phyloP scores from a whole-genome alignment of 305 asterid species.

The Solanum hybrid region DNA sequence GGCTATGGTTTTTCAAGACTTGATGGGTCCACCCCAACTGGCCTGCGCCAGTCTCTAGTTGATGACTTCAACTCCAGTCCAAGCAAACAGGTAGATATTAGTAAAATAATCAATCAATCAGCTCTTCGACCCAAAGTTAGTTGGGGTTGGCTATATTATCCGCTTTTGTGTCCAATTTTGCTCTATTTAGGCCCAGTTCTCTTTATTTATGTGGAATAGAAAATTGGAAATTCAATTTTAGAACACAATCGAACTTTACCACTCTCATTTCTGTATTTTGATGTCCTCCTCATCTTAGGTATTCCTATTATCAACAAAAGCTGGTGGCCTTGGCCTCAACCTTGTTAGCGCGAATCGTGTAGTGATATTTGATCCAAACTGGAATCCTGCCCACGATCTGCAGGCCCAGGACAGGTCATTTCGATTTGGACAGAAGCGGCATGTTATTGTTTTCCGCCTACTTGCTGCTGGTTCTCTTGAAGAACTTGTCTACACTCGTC shows the following conservation, averaged over 20 bases:
- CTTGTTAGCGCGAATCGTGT: conserved; percentile 95
- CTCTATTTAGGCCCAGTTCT: not conserved
- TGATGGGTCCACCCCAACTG: conserved; percentile 90
- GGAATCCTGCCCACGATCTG: conserved; percentile 98
- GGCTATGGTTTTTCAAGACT: conserved; percentile 85
- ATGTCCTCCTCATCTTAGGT: conserved; percentile 31
- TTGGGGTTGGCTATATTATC: not conserved
- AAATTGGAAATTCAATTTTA: not conserved
- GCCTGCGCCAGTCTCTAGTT: conserved; percentile 79
- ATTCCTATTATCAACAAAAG: conserved; percentile 89
- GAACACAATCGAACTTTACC: not conserved
- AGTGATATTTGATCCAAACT: conserved; percentile 90
- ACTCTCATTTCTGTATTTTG: not conserved
- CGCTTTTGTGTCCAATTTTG: not conserved
- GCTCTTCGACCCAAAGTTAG: not conserved
- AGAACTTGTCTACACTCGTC: conserved; percentile 87
- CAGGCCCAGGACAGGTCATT: conserved; percentile 98
- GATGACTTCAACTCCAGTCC: conserved; percentile 92
- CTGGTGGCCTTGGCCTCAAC: conserved; percentile 97
- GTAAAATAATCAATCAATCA: not conserved
- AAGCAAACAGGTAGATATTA: conserved; percentile 72
- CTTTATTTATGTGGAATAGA: not conserved
- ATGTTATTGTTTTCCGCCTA: conserved; percentile 84
- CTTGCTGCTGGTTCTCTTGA: conserved; percentile 97
- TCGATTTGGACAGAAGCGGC: conserved; percentile 86